phyloP scores from a whole-genome alignment of 768 basidiomycete genomes.

The Saitozyma sp. region DNA sequence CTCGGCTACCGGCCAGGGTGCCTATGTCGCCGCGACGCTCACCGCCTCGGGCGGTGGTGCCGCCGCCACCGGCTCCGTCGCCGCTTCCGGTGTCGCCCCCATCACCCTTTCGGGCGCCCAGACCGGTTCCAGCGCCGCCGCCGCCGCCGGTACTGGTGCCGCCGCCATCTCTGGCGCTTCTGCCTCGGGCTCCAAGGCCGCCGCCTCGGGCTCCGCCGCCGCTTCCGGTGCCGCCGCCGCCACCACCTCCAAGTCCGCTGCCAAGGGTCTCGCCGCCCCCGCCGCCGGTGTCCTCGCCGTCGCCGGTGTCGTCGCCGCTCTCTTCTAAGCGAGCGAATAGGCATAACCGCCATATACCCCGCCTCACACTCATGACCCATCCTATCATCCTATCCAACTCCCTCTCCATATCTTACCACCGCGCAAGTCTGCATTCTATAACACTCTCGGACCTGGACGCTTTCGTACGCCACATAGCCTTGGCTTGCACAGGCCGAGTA shows the following conservation, averaged over 20 bases:
- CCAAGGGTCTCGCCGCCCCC: slow-evolving; percentile 8
- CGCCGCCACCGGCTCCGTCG: slow-evolving; percentile 34
- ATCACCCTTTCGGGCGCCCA: slow-evolving; percentile 12
- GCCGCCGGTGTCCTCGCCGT: slow-evolving; percentile 12
- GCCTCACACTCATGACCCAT: too few relatives aligned
- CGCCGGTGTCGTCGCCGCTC: slow-evolving; percentile 23
- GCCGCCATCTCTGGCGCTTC: slow-evolving; percentile 18
- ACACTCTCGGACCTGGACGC: too few relatives aligned
- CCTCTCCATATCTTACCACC: too few relatives aligned
- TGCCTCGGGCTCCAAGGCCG: slow-evolving; percentile 6
- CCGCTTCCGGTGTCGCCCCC: slow-evolving; percentile 13
- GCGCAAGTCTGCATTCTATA: too few relatives aligned
- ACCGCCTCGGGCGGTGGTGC: slow-evolving; percentile 45
- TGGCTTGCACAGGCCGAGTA: too few relatives aligned
- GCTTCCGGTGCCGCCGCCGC: slow-evolving; percentile 11
- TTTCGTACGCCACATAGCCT: too few relatives aligned
- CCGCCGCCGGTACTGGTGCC: neutral
- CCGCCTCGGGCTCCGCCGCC: slow-evolving; percentile 13
- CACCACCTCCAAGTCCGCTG: slow-evolving; percentile 17
- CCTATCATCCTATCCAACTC: too few relatives aligned
- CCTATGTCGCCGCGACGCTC: slow-evolving; percentile 42
- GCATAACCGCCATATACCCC: too few relatives aligned
- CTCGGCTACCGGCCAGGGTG: slow-evolving; percentile 18
- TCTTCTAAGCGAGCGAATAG: slow-evolving; percentile 14
- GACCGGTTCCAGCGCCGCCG: slow-evolving; percentile 9